Evolutionary conservation across 768 basidiomycete species (phyloP), one percentile per base, ranked within the genome.

Genomic region (Rhodotorula sphaerocarpa): DNA sequence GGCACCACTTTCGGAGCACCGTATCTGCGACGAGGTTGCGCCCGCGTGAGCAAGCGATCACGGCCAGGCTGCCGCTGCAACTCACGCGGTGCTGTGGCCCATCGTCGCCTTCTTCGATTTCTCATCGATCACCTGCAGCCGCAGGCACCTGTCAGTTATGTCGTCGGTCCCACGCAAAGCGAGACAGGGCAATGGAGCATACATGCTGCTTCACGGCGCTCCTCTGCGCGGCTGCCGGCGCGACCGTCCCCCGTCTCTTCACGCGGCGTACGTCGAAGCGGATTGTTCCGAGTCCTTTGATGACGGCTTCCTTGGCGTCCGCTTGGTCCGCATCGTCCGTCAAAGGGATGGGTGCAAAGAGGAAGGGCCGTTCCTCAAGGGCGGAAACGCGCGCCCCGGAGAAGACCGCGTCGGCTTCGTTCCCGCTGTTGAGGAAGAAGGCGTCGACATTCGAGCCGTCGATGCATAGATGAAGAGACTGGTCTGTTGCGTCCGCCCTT

Each of bases 261-360:
- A 15, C 25, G 23, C 48, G 31, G 5, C 10, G 30, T 12, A 25
- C 20, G 9, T 5, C 15, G 34, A 66, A 7, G 16, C 41, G 25
- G 18, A 66, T 50, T 12, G 56, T 55, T 1, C 65, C 65, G 46
- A 66, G 39, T 27, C 43, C 39, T 47, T 57, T 66, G 51, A 66
- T 16, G 16, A 47, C 43, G 0, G 28, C 4, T 39, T 65, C 59
- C 30, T 60, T 50, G 16, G 18, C 14, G 0, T 41, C 50, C 21
- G 60, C 54, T 23, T 18, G 0, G 2, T 50, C 48, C 6, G 60
- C 21, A 21, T 63, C 61, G 50, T 63, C 55, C 9, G 44, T 55
- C 23, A 42, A 25, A 2, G 48, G 42, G 33, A 58, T 33, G 5
- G 31, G 36, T 9, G 28, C 46, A 18, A 61, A 66, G 6, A n/a